Evolutionary conservation across 306 rosid genomes (phyloP).

Genomic region (Vigna angularis): DNA sequence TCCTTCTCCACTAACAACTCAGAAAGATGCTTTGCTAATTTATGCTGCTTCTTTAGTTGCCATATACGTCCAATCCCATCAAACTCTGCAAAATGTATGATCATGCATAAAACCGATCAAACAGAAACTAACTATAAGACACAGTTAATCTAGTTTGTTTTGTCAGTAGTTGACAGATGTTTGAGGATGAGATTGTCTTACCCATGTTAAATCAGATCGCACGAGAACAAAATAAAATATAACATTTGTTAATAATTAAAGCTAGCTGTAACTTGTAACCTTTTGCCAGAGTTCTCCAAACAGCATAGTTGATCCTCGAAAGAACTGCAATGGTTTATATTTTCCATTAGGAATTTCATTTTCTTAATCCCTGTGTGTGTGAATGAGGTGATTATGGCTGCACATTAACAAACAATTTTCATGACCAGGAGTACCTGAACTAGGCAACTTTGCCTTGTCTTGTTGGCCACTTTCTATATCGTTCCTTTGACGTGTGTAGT

Average conservation of each 20-base stretch:
- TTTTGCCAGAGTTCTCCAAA: conserved; percentile 35
- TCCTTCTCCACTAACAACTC: conserved; percentile 31
- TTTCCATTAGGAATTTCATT: neutral
- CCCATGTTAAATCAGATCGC: too few relatives aligned
- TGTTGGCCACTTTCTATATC: conserved; percentile 27
- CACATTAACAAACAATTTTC: neutral
- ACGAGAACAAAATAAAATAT: neutral
- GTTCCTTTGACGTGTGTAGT: neutral
- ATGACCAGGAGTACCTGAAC: neutral
- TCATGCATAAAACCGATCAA: neutral
- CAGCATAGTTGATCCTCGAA: conserved; percentile 36
- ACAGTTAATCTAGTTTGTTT: too few relatives aligned
- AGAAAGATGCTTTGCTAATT: conserved; percentile 18
- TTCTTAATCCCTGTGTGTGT: neutral
- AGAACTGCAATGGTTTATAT: conserved; percentile 18
- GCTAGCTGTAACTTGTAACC: conserved; percentile 26
- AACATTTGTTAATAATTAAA: neutral
- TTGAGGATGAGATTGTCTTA: too few relatives aligned
- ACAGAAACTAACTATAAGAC: neutral
- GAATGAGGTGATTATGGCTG: neutral
- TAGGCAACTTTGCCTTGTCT: neutral
- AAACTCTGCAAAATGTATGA: conserved; percentile 17
- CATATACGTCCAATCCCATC: conserved; percentile 2
- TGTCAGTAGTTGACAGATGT: too few relatives aligned
- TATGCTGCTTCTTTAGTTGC: conserved; percentile 23